A percentile compares a stretch with the other conserved stretches of the same genome.
Evolutionary conservation across 2,329 filamentous ascomycete species (phyloP).

Genomic region (Emydomyces testavorans): DNA sequence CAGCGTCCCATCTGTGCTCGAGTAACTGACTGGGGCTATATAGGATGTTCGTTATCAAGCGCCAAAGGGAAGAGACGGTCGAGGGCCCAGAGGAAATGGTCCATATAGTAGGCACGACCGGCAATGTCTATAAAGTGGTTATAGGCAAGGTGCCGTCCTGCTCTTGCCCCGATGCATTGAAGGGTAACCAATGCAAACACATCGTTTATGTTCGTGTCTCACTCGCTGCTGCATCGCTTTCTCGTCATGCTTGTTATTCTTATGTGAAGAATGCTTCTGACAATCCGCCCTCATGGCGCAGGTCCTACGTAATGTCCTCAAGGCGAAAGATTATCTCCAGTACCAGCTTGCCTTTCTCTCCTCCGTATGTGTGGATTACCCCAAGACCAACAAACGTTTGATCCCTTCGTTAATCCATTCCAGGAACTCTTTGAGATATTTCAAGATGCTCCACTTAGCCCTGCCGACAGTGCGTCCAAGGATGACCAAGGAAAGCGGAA

Average conservation of each 20-base stretch:
- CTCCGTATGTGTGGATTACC: slow-evolving; percentile 26
- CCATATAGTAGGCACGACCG: slow-evolving; percentile 49
- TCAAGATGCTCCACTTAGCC: slow-evolving; percentile 41
- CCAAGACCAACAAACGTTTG: not conserved
- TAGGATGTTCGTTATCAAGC: slow-evolving; percentile 47
- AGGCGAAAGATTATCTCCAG: slow-evolving; percentile 43
- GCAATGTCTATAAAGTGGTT: slow-evolving; percentile 50
- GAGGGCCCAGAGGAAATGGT: slow-evolving; percentile 41
- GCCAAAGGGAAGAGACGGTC: slow-evolving; percentile 36
- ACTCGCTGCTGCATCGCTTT: not conserved
- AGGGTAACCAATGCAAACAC: slow-evolving; percentile 54
- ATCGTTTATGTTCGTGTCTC: slow-evolving; percentile 42
- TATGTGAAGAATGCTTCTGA: not conserved
- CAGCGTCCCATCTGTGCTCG: not conserved
- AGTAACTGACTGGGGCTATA: not conserved
- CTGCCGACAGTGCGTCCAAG: slow-evolving; percentile 28
- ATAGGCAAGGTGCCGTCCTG: slow-evolving; percentile 44
- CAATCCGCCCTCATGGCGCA: slow-evolving; percentile 21
- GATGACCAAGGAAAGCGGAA: slow-evolving; percentile 43
- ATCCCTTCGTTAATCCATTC: not conserved
- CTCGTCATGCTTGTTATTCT: not conserved
- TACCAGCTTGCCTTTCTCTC: slow-evolving; percentile 52
- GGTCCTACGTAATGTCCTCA: slow-evolving; percentile 48
- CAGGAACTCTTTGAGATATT: slow-evolving; percentile 48
- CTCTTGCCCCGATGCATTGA: slow-evolving; percentile 43